phyloP scores from a whole-genome alignment of 176 grass and related monocot species.

The Hsuehochloa calcarea region DNA sequence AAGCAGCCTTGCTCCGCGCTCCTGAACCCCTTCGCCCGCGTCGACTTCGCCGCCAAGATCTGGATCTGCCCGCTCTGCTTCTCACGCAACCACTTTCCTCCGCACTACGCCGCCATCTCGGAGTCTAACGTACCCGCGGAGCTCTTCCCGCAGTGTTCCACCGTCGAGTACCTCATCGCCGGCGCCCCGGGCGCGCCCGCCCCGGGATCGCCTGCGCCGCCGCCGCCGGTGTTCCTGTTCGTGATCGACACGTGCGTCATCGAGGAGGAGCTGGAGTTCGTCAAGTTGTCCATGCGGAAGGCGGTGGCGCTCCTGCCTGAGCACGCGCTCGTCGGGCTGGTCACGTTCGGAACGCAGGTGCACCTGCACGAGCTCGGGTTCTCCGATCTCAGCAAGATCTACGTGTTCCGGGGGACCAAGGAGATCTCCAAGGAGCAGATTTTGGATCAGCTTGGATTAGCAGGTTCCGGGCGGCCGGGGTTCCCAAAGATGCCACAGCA shows the following conservation, averaged over 20 bases:
- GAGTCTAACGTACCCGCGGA: slow-evolving; percentile 84
- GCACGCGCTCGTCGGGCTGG: slow-evolving; percentile 80
- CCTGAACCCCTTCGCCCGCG: slow-evolving; percentile 88
- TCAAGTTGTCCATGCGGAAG: slow-evolving; percentile 82
- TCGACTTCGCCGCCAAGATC: slow-evolving; percentile 95
- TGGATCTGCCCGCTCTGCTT: slow-evolving; percentile 99
- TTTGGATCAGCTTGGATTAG: slow-evolving; percentile 90
- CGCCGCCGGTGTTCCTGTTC: slow-evolving; percentile 83
- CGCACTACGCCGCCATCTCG: slow-evolving; percentile 82
- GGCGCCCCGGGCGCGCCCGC: slow-evolving; percentile 37
- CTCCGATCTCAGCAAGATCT: slow-evolving; percentile 92
- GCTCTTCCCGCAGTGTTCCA: slow-evolving; percentile 83
- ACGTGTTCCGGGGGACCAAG: slow-evolving; percentile 91
- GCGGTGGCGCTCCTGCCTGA: slow-evolving; percentile 80
- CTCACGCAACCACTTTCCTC: slow-evolving; percentile 92
- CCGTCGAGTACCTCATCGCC: slow-evolving; percentile 71
- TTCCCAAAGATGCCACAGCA: slow-evolving; percentile 62
- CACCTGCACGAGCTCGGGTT: slow-evolving; percentile 94
- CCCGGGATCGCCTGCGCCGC: slow-evolving; percentile 36
- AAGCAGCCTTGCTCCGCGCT: slow-evolving; percentile 80
- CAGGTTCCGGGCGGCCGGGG: slow-evolving; percentile 44
- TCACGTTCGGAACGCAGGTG: slow-evolving; percentile 95
- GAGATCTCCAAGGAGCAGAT: slow-evolving; percentile 96
- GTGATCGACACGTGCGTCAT: slow-evolving; percentile 94
- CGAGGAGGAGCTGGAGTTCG: slow-evolving; percentile 88